A percentile compares a stretch with the other conserved stretches of the same genome.
Evolutionary conservation across 1,139 yeast species (phyloP).

Genomic region (Suhomyces bribrorum): DNA sequence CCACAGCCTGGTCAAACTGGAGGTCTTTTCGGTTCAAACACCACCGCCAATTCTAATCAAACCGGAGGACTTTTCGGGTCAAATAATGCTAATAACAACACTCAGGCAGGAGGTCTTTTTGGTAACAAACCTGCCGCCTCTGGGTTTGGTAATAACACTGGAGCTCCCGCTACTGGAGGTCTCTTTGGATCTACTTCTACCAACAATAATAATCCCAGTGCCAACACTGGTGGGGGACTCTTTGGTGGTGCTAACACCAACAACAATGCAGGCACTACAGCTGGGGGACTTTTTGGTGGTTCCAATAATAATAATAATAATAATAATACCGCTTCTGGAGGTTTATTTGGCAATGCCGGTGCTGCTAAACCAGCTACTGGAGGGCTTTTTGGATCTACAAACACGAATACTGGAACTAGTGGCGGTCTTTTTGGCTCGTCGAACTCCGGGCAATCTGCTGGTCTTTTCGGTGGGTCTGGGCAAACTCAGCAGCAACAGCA

Average conservation of each 20-base stretch:
- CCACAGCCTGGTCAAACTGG: constrained; percentile 15
- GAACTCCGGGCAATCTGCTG: constrained; percentile 5
- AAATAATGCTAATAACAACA: constrained; percentile 7
- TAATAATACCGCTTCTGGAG: constrained; percentile 15
- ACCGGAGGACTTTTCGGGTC: constrained; percentile 14
- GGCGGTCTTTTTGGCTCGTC: constrained; percentile 18
- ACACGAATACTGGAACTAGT: constrained; percentile 5
- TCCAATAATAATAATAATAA: constrained; percentile 13
- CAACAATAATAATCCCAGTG: constrained; percentile 3
- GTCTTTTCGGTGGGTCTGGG: constrained; percentile 5
- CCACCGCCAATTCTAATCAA: constrained; percentile 5
- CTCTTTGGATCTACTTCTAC: constrained; percentile 18
- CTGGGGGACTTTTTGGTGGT: constrained; percentile 26
- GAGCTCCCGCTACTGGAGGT: constrained; percentile 25
- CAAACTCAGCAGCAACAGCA: constrained; percentile 21
- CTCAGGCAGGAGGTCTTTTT: constrained; percentile 22
- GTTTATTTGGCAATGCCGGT: constrained; percentile 23
- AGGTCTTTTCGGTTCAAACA: constrained; percentile 23
- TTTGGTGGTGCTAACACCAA: constrained; percentile 11
- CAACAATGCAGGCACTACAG: constrained; percentile 8
- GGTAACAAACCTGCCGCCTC: constrained; percentile 21
- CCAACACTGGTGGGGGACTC: too few species aligned
- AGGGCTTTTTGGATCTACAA: constrained; percentile 15
- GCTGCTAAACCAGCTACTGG: constrained; percentile 17
- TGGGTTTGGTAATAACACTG: constrained; percentile 13